phyloP scores from a whole-genome alignment of 805 yeast genomes.

The Lachancea mirantina region DNA sequence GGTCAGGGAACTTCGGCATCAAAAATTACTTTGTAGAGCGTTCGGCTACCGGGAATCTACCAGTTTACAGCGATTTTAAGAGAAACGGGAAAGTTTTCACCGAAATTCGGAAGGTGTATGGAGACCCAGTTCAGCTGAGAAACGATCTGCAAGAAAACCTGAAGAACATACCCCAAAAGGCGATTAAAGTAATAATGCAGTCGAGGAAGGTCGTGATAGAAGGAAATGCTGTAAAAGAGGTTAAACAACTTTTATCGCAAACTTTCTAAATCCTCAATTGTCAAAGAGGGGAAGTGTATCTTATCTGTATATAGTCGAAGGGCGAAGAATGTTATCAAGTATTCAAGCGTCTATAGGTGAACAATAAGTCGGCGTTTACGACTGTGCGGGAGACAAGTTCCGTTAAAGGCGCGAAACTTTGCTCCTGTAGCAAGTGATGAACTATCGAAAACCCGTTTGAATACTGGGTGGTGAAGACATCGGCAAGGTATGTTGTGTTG shows the following conservation, averaged over 20 bases:
- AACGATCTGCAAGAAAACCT: conserved; percentile 52
- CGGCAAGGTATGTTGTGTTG: conserved; percentile 22
- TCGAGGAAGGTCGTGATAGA: conserved; percentile 47
- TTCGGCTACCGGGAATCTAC: conserved; percentile 61
- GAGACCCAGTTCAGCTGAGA: conserved; percentile 59
- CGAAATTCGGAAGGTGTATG: conserved; percentile 63
- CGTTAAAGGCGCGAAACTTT: conserved; percentile 11
- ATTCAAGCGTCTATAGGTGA: conserved; percentile 27
- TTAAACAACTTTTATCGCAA: conserved; percentile 28
- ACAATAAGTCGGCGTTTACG: conserved; percentile 22
- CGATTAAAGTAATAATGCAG: conserved; percentile 42
- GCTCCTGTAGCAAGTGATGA: conserved; percentile 11
- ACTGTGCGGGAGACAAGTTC: conserved; percentile 19
- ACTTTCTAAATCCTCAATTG: conserved; percentile 14
- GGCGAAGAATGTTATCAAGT: conserved; percentile 1
- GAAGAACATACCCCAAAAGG: conserved; percentile 40
- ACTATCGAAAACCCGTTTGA: conserved; percentile 13
- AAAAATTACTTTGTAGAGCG: conserved; percentile 35
- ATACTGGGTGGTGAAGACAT: conserved; percentile 14
- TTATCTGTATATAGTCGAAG: background rate
- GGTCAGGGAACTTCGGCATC: conserved; percentile 20
- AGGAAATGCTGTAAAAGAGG: conserved; percentile 37
- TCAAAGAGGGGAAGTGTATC: no score
- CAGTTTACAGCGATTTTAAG: conserved; percentile 69
- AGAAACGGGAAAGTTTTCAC: conserved; percentile 53